A percentile compares a stretch with the other conserved stretches of the same genome.
Conservation (phyloP, 345 rosid genomes). For the Orychophragmus violaceus region DNA sequence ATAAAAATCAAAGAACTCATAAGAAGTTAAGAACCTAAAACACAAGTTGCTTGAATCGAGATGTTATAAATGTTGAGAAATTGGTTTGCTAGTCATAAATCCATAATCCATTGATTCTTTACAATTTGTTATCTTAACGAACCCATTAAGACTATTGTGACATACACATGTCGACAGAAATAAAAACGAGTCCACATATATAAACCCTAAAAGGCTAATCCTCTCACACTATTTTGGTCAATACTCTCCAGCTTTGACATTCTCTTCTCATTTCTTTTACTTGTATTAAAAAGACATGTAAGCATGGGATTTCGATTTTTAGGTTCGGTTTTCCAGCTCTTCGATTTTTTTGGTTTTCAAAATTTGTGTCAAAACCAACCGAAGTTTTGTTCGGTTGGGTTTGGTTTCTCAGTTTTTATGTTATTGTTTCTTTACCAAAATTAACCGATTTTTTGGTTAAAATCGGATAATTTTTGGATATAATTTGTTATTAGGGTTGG, state of each 20-base stretch:
- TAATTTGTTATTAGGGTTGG: too few species aligned
- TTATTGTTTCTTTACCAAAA: too few species aligned
- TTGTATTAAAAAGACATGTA: constrained; percentile 4
- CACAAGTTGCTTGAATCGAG: neutral
- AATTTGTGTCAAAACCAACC: too few species aligned
- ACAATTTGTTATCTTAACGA: neutral
- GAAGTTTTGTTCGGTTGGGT: too few species aligned
- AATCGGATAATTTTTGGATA: too few species aligned
- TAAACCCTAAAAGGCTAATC: neutral
- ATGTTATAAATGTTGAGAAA: neutral
- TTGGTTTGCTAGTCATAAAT: neutral
- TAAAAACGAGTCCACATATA: neutral
- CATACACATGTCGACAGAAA: neutral
- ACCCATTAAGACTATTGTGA: neutral
- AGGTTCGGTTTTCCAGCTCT: too few species aligned
- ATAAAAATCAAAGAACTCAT: neutral
- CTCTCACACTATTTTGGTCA: neutral
- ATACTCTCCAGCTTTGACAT: constrained; percentile 3
- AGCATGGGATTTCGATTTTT: too few species aligned
- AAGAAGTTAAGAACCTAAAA: neutral
- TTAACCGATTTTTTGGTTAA: too few species aligned
- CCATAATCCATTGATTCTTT: neutral
- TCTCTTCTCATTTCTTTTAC: constrained; percentile 3
- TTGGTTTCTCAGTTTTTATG: too few species aligned
- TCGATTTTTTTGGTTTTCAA: too few species aligned